Evolutionary conservation across 2,329 filamentous ascomycete species (phyloP), one percentile per base, ranked within the genome.

Genomic region (Penicillium fuscoglaucum): DNA sequence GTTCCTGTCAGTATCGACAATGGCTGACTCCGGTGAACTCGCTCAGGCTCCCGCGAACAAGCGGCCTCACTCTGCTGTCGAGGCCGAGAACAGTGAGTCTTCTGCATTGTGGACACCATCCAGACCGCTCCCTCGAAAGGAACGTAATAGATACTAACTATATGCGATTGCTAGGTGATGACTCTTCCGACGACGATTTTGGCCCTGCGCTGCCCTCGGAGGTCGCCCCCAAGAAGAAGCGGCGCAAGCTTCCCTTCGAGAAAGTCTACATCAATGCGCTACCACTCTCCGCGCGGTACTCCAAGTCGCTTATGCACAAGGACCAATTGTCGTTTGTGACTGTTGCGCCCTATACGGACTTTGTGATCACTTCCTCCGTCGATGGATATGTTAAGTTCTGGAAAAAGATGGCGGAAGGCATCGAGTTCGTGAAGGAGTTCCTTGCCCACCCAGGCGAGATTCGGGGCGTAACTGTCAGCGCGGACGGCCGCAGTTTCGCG

Each of bases 351-450:
- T 80, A 89, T 59, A 97, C 93, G 59, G 95, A 98, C 67, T 99
- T 99, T 72, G 82, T 99, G 39, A 95, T 99, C 62, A 99, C 95
- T 1, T 91, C 90, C 61, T 98, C 95, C 0, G 79, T 90, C 44
- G 95, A 99, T 72, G 96, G 96, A n/a, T 89, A 93, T 0, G 93
- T 98, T 67, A 99, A 99, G 76, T 99, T 99, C 75, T 99, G 95
- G 95, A 99, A 99, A 80, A 99, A 99, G 79, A 85, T 90, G 63
- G 88, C 86, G 1, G 87, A 90, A 35, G 91, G 91, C 0, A 90
- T 99, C 58, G 96, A 99, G 78, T 99, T 99, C 71, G 93, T 98
- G 53, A 99, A 99, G 78, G 93, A 99, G 78, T 99, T 96, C 79
- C 89, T 88, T 71, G 93, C 95, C 8, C 96, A 99, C 76, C 83